phyloP scores from a whole-genome alignment of 139 green algal species.

The Astrephomene gubernaculifera region DNA sequence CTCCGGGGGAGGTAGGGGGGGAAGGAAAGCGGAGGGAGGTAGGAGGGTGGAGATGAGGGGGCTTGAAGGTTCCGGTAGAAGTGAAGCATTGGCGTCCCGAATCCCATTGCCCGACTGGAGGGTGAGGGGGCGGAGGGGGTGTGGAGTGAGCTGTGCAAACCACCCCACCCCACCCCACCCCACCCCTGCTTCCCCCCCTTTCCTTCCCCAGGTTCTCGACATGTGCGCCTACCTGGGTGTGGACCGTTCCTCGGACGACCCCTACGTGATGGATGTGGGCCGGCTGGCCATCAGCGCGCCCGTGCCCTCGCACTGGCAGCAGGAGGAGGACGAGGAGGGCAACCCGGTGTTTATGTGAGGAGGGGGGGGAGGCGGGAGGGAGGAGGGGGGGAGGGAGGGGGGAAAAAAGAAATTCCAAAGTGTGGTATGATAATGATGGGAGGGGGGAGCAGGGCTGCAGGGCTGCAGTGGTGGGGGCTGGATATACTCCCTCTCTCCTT shows the following conservation, averaged over 20 bases:
- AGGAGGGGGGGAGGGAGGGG: neutral
- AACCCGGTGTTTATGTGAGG: slow-evolving; percentile 35
- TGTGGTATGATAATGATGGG: too few species aligned
- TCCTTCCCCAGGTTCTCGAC: slow-evolving; percentile 51
- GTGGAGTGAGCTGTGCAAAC: too few species aligned
- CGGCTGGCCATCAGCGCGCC: slow-evolving; percentile 71
- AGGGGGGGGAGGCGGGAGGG: neutral
- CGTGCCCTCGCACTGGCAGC: slow-evolving; percentile 64
- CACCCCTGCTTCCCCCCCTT: neutral
- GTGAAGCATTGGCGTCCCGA: too few species aligned
- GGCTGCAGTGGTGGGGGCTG: too few species aligned
- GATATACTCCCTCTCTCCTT: too few species aligned
- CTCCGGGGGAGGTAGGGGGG: slow-evolving; percentile 27
- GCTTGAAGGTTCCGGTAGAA: neutral
- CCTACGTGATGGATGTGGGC: slow-evolving; percentile 60
- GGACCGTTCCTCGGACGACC: slow-evolving; percentile 41
- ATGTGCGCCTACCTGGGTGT: slow-evolving; percentile 74
- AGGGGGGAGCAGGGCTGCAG: too few species aligned
- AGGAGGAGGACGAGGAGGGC: slow-evolving; percentile 34
- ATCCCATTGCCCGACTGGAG: too few species aligned
- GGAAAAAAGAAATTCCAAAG: too few species aligned
- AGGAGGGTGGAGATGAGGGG: neutral
- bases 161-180: too few species aligned
- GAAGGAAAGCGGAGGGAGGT: neutral
- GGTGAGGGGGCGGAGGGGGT: too few species aligned